These are phyloP conservation scores for Paecilomyces variotii DNA, from an alignment of 2,329 filamentous ascomycete genomes.

Conservation along the genomic window DNA sequence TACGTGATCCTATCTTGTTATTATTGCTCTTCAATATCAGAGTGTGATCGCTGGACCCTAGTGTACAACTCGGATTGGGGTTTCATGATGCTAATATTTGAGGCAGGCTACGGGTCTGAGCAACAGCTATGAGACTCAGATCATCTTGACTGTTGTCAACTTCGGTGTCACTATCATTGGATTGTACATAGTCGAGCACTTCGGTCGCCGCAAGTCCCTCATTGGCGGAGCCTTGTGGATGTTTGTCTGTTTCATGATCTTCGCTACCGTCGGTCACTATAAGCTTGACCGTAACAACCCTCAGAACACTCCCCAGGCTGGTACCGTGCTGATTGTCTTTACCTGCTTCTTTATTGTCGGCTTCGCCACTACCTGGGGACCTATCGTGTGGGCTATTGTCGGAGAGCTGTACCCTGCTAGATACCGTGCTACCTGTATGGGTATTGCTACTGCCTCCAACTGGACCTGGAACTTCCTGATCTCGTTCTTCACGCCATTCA, in stretches of 20 bases:
- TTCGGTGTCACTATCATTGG: slow-evolving; percentile 59
- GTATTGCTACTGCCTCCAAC: slow-evolving; percentile 68
- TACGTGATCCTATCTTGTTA: not conserved
- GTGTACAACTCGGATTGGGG: too few relatives aligned
- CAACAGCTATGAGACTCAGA: slow-evolving; percentile 59
- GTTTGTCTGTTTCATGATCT: slow-evolving; percentile 52
- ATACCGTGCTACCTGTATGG: slow-evolving; percentile 66
- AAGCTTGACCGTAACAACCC: slow-evolving; percentile 33
- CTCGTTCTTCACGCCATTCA: slow-evolving; percentile 75
- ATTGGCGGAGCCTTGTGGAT: slow-evolving; percentile 62
- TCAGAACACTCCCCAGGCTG: slow-evolving; percentile 40
- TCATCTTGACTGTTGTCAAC: slow-evolving; percentile 63
- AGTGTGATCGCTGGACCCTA: too few relatives aligned
- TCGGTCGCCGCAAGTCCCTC: slow-evolving; percentile 60
- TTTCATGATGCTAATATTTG: not conserved
- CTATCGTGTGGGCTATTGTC: slow-evolving; percentile 42
- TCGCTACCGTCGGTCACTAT: slow-evolving; percentile 51
- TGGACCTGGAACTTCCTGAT: slow-evolving; percentile 72
- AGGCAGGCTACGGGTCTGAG: slow-evolving; percentile 49
- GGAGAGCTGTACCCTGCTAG: slow-evolving; percentile 39
- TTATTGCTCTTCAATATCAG: not conserved
- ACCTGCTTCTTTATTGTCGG: slow-evolving; percentile 68
- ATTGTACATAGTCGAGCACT: slow-evolving; percentile 62
- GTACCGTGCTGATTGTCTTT: slow-evolving; percentile 63
- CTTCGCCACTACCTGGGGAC: slow-evolving; percentile 65